Base-by-base conservation (phyloP, 176 grass and related monocot species). In the Avena atlantica region DNA sequence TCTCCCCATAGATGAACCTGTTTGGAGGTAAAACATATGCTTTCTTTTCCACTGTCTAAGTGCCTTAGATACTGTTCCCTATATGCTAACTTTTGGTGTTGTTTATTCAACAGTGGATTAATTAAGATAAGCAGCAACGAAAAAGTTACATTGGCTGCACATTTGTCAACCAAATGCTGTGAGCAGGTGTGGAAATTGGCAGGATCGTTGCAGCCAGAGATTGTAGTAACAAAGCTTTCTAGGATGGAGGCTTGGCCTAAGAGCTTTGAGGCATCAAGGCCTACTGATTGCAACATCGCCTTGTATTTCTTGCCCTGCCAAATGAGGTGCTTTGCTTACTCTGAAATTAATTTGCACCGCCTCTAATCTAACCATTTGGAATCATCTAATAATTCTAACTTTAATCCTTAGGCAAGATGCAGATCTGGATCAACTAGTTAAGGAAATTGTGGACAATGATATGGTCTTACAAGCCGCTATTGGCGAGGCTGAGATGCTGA, bases 231-330 rank as follows among this genome's bases (percentile, higher is more conserved):
- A 69, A 90, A 80, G 42, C 10, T 93, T 72, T 81, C 78, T 47
- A 92, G 88, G 50, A 73, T 47, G 3, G 75, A 82, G 51, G 86
- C 29, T 21, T 93, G 91, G 91, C 95, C 91, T 64, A 95, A 87
- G 86, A 85, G 52, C 29, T 92, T 86, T 21, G 47, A 92, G 19
- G 62, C 14, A 69, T 92, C 81, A 81, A 71, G 19, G 37, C 93
- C 86, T 5, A 95, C 29, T 40, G 88, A 47, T 34, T 21, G 86
- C 5, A 60, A n/a, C 36, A 91, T 95, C 81, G 95, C 89, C 12
- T 83, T 95, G 27, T 93, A 83, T 87, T 95, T 95, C 37, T 89
- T 98, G n/a, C 85, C 89, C 5, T 17, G 24, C n/a, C 40, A 92
- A 89, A 88, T 76, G 48, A 89, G 89, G 91, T 95, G 11, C 12